Base-by-base conservation (phyloP, 192 early-diverging fungal genomes). In the Haplosporangium gracile region DNA sequence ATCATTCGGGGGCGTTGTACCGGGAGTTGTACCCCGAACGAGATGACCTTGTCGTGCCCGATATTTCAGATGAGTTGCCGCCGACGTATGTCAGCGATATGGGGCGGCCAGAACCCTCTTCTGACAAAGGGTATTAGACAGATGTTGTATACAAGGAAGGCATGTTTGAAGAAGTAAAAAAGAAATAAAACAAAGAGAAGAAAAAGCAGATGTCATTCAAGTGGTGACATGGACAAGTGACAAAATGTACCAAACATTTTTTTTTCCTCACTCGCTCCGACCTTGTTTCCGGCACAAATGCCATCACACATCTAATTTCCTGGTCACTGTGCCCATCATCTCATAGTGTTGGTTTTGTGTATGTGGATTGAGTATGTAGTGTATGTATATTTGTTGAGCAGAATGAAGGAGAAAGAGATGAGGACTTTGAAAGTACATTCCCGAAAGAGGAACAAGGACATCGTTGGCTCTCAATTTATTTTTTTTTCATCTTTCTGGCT, bases 1-100 rank as follows among this genome's bases (percentile, higher is more conserved):
- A 76, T 16, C 29, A 76, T 26, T 34, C 60, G 20, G n/a, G 0
- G 6, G n/a, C 3, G 1, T 40, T 76, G 51, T 76, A 60, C 40
- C 51, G 39, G 5, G 75, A 76, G 36, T 13, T 65, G 24, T 76
- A 76, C 26, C 75, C 75, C 0, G 75, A 76, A n/a, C 60, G 75
- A 29, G 60, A 60, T 7, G 75, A 76, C 5, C 40, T 76, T 34
- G 38, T 63, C 10, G 75, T 76, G 24, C 75, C 75, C 1, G 75
- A 76, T 57, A 57, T 76, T 32, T 10, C 75, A 26, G 57, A 76
- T 42, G 75, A 76, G 6, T 57, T 40, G 20, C 75, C 75, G 57
- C 75, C 75, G 53, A 57, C 60, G 18, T 76, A 76, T 57, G 75
- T 68, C 1, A 29, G 55, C 11, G 75, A 76, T n/a, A 40, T 26